Base-by-base conservation (phyloP, 1,139 yeast genomes). In the Zygosaccharomyces pseudobailii region DNA sequence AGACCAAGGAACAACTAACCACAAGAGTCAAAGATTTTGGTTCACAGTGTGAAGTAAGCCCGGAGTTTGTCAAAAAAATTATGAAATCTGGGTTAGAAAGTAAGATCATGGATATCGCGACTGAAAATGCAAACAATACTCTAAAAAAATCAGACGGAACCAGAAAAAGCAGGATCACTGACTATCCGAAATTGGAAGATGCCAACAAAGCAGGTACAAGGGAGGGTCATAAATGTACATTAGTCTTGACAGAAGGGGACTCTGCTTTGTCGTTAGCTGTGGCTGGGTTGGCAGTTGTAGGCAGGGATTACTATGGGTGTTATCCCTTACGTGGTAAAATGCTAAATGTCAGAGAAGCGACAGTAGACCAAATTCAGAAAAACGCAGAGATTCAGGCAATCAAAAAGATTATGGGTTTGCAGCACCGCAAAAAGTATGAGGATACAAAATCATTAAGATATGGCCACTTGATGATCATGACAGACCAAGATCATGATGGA, bases 401-500 rank as follows among this genome's bases (percentile, higher is more conserved):
- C 60, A 94, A 94, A 64, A 92, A 90, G 66, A 94, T 94, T 59
- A 85, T 94, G 73, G 99, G 99, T 22, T 73, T 94, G 48, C 97
- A 90, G 66, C 98, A 94, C 68, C 88, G 87, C 59, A 90, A 89
- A 70, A 76, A 74, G 36, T 94, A 94, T 65, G 83, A 82, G 32
- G 85, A 82, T 57, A 75, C 87, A 7, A 79, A 78, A 49, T 82
- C 84, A 8, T 73, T 94, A 53, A 81, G 99, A 64, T 94, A 94
- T 64, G 98, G 99, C 24, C 96, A 89, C 66, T 79, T 94, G 43
- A 92, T 94, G 97, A 89, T 94, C 63, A 94, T 94, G 98, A 89
- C 99, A 4, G 99, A 94, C 86, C 99, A 94, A 70, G 99, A 94
- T 87, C 96, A 90, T 61, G 99, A 94, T 76, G 99, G 99, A 50